phyloP scores from a whole-genome alignment of 331 rosid genomes.

The Cydonia oblonga region DNA sequence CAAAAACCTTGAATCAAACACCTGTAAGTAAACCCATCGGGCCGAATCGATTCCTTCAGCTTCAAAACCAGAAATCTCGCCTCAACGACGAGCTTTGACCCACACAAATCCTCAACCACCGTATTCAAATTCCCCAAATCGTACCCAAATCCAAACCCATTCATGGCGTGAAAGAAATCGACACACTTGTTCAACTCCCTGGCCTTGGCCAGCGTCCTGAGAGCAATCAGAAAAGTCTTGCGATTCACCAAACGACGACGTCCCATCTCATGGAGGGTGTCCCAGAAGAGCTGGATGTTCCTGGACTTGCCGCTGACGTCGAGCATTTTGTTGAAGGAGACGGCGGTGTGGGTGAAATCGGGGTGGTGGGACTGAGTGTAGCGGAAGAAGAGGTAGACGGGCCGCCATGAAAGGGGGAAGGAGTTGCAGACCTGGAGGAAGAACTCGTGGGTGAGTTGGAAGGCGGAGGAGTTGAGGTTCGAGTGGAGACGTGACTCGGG shows the following conservation, averaged over 20 bases:
- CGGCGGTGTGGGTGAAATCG: slow-evolving; percentile 36
- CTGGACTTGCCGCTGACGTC: slow-evolving; percentile 36
- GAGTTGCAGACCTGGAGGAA: slow-evolving; percentile 80
- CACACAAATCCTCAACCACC: slow-evolving; percentile 42
- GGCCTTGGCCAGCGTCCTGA: slow-evolving; percentile 42
- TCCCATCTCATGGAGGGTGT: slow-evolving; percentile 31
- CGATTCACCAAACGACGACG: slow-evolving; percentile 31
- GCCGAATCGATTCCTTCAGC: slow-evolving; percentile 46
- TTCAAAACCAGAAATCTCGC: slow-evolving; percentile 47
- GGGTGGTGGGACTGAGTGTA: slow-evolving; percentile 31
- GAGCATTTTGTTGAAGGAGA: slow-evolving; percentile 54
- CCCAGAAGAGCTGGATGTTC: slow-evolving; percentile 64
- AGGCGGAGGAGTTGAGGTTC: slow-evolving; percentile 40
- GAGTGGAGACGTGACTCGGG: slow-evolving; percentile 47
- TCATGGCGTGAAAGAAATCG: slow-evolving; percentile 61
- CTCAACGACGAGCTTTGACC: slow-evolving; percentile 46
- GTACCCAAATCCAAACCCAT: slow-evolving; percentile 38
- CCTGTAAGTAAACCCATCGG: slow-evolving; percentile 39
- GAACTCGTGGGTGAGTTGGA: slow-evolving; percentile 66
- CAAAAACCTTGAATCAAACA: slow-evolving; percentile 51
- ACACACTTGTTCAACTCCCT: slow-evolving; percentile 67
- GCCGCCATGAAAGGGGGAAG: slow-evolving; percentile 82
- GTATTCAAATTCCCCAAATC: slow-evolving; percentile 42
- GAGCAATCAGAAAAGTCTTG: slow-evolving; percentile 36
- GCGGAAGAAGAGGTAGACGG: slow-evolving; percentile 49